Evolutionary conservation across 1,139 yeast genomes (phyloP), one percentile per base, ranked within the genome.

Genomic region (Candida tetrigidarum): DNA sequence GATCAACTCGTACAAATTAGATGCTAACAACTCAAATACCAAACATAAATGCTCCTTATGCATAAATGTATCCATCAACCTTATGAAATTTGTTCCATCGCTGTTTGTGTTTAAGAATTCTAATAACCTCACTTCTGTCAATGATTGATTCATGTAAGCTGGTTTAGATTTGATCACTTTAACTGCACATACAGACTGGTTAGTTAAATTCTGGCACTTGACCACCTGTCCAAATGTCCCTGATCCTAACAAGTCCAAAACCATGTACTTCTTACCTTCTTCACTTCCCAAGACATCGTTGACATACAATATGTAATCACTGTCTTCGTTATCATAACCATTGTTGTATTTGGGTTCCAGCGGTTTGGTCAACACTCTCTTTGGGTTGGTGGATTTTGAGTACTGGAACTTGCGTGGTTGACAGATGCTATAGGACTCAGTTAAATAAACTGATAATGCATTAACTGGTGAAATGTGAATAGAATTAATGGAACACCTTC

Each of bases 171-270:
- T 93, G 53, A 93, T 89, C 36, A 93, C 96, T 64, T 93, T 93
- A 35, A 95, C 96, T 0, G 99, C 99, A 37, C 92, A 90, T 20
- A 93, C 83, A 49, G 90, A 92, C 60, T 90, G 95, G 39, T 95
- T 91, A 40, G 83, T 73, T 64, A 93, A 74, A 63, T 93, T 91
- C 65, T 93, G 99, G 67, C 98, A 93, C 66, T 93, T 93, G 27
- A 92, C 98, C 44, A 95, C 99, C 66, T 93, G 99, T 4, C 99
- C 99, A 75, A 95, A 93, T 0, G 99, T 92, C 3, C 99, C 99
- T 53, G 92, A 93, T 0, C 99, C 99, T 38, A 95, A 68, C 19
- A 93, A 78, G 64, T 93, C 98, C 50, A 93, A 69, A 3, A 95
- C 97, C 58, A 93, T 76, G 61, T 92, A 92, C 60, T 89, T 85